phyloP scores from a whole-genome alignment of 352 stramenopile genomes.

The Phytophthora niederhauseri region DNA sequence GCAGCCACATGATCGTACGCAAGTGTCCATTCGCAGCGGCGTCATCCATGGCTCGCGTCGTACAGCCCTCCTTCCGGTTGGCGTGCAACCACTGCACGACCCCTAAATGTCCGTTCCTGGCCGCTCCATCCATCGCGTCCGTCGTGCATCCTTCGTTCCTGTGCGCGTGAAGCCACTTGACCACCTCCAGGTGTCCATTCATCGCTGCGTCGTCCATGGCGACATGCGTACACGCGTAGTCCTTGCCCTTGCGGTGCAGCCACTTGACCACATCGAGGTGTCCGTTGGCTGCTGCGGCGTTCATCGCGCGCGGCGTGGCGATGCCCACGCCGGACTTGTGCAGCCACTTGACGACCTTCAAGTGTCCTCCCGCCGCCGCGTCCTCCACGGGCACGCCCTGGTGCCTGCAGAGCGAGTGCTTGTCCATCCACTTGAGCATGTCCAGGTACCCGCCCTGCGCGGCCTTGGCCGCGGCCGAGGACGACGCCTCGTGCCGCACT shows the following conservation, averaged over 20 bases:
- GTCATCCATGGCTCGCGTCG: conserved; percentile 42
- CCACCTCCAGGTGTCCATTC: conserved; percentile 42
- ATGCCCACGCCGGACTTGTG: conserved; percentile 34
- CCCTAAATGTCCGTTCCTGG: conserved; percentile 31
- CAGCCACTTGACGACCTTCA: conserved; percentile 42
- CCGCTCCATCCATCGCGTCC: conserved; percentile 37
- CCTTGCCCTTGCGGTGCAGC: conserved; percentile 36
- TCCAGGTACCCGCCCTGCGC: conserved; percentile 33
- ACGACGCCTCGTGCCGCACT: conserved; percentile 30
- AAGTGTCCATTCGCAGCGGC: conserved; percentile 44
- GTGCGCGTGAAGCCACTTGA: conserved; percentile 41
- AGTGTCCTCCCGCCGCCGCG: conserved; percentile 21
- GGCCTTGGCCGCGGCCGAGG: conserved; percentile 30
- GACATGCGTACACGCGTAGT: conserved; percentile 26
- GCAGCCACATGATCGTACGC: conserved; percentile 42
- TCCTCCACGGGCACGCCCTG: conserved; percentile 35
- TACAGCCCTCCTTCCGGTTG: conserved; percentile 37
- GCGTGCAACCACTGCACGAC: conserved; percentile 41
- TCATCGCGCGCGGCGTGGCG: conserved; percentile 30
- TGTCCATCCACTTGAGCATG: conserved; percentile 42
- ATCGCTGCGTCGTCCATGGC: conserved; percentile 51
- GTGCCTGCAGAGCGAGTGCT: conserved; percentile 29
- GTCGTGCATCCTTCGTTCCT: conserved; percentile 26
- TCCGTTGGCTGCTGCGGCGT: conserved; percentile 31
- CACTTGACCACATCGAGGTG: conserved; percentile 38